Base-by-base conservation (phyloP, 2,329 filamentous ascomycete genomes). In the Diaporthe nobilis region DNA sequence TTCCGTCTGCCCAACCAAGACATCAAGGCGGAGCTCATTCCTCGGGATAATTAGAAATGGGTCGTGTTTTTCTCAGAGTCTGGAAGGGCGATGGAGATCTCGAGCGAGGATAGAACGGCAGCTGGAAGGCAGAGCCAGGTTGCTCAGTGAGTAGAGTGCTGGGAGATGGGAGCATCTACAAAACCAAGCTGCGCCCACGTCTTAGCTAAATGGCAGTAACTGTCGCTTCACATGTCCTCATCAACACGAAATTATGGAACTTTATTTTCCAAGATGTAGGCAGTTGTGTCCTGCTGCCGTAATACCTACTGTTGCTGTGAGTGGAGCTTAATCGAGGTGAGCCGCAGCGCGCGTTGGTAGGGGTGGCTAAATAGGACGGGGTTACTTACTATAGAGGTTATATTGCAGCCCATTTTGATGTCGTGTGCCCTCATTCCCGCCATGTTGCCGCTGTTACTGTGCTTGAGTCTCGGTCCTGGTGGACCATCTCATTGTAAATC, bases 31-130 rank as follows among this genome's bases (percentile, higher is more conserved):
- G 28, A 37, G 42, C 61, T 67, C 5, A 37, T 49, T 10, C 44
- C 61, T 10, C 61, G 61, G 20, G 61, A 49, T n/a, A 22, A 49
- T n/a, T 34, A 67, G 42, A 67, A 37, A 49, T 67, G 61, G 61
- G 1, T 37, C 9, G 12, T 67, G 9, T 34, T 49, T 34, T 67
- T 67, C 28, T 67, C 61, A 3, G 42, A 49, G 61, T 17, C 61
- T 34, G 61, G 42, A 34, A 67, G 13, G 28, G 28, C 61, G 15
- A 49, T 67, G 42, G 42, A 37, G 10, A 34, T 49, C 10, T 47
- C 44, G 42, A 67, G 44, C 20, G 42, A 49, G 42, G 61, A 67
- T n/a, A 49, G 49, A 47, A 49, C 10, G 44, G 28, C 42, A 42
- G 37, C 58, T 28, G n/a, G 13, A 42, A n/a, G 44, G 42, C 37